phyloP scores from a whole-genome alignment of 345 rosid genomes.

The Salix arbutifolia region DNA sequence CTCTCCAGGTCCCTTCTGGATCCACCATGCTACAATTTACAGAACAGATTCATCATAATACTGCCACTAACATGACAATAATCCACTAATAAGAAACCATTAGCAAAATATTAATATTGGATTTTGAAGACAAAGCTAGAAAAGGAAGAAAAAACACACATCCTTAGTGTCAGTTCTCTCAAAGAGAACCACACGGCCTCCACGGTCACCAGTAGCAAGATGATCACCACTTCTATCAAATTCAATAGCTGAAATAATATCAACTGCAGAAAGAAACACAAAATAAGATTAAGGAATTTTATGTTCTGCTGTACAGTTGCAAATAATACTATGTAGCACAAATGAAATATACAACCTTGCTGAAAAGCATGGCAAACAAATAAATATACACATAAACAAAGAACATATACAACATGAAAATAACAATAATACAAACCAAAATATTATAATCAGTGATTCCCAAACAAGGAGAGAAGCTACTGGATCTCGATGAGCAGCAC shows the following conservation, averaged over 20 bases:
- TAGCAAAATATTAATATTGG: neutral
- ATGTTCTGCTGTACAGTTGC: neutral
- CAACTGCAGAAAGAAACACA: slow-evolving; percentile 58
- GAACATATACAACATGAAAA: neutral
- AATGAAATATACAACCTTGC: neutral
- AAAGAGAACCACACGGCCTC: slow-evolving; percentile 97
- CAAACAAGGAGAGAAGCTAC: neutral
- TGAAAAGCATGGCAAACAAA: neutral
- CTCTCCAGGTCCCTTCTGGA: slow-evolving; percentile 79
- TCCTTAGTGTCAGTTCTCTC: slow-evolving; percentile 84
- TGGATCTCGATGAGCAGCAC: neutral
- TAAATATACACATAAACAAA: neutral
- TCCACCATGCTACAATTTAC: slow-evolving; percentile 57
- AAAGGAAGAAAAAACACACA: slow-evolving; percentile 41
- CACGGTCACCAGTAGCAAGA: slow-evolving; percentile 99
- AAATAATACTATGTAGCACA: neutral
- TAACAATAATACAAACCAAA: neutral
- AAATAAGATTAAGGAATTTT: slow-evolving; percentile 5
- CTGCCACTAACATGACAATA: neutral
- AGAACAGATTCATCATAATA: slow-evolving; percentile 6
- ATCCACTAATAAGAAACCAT: neutral
- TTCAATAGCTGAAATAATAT: slow-evolving; percentile 97
- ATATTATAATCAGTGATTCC: neutral
- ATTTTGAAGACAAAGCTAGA: slow-evolving; percentile 6
- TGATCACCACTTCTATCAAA: slow-evolving; percentile 95